Evolutionary conservation across 192 early-diverging fungal species (phyloP), one percentile per base, ranked within the genome.

Genomic region (Haplosporangium gracile): DNA sequence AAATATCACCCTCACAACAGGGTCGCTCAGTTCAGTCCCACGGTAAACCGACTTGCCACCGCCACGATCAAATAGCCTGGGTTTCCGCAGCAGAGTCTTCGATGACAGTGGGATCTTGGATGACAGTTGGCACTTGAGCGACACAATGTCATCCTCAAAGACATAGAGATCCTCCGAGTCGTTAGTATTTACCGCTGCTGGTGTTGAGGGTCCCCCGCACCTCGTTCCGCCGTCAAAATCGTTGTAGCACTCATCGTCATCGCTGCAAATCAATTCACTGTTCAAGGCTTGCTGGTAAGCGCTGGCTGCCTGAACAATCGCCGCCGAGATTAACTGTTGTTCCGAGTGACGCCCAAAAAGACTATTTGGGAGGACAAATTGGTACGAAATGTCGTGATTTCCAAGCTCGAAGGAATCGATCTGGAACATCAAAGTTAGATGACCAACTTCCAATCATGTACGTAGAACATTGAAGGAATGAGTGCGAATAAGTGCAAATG

Each of bases 81-180:
- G 75, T 2, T 69, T 80, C 34, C 79, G 51, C 13, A 86, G 65
- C 3, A 86, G 65, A 4, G 71, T 86, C 40, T 81, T 86, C 18
- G 84, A 86, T 0, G 84, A 81, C n/a, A 86, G 60, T 2, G 84
- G 79, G 7, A 86, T 86, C 49, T 81, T 86, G 65, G 79, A 42
- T 0, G 77, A 75, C 0, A 49, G 32, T 39, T 86, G 79, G 63
- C 65, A 81, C 34, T 78, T 72, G 20, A 86, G 72, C 1, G 84
- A 77, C 11, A 86, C 84, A 42, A 86, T 86, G 34, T 86, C 79
- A 20, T 81, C 79, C 60, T 77, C 84, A 63, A 86, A 86, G 9
- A 79, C 51, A n/a, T 84, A 79, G 15, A 39, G 77, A 60, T 78
- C 77, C 51, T 45, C 49, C 2, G 43, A 40, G 57, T 69, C 47